phyloP scores from a whole-genome alignment of 2,329 filamentous ascomycete species.

The Diaporthe sp. region DNA sequence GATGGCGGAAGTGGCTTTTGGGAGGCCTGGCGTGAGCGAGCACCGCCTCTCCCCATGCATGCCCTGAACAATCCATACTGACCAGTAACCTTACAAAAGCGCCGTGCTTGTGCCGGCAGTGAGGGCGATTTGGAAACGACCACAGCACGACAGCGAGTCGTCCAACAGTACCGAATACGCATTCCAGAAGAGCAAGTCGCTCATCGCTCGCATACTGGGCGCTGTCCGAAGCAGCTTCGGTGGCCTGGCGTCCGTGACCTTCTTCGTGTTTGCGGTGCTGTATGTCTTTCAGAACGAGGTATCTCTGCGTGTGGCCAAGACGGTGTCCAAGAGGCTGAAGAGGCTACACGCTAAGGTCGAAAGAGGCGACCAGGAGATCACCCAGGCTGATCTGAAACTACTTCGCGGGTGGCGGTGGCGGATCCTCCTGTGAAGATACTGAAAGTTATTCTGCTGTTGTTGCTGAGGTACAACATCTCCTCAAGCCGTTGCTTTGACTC shows the following conservation, averaged over 20 bases:
- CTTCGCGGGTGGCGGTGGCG: slow-evolving; percentile 71
- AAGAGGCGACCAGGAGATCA: slow-evolving; percentile 59
- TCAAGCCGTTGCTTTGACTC: background rate
- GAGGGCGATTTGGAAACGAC: slow-evolving; percentile 65
- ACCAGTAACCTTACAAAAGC: slow-evolving; percentile 50
- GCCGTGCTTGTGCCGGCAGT: slow-evolving; percentile 67
- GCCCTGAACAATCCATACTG: background rate
- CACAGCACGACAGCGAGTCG: slow-evolving; percentile 53
- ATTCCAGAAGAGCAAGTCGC: slow-evolving; percentile 64
- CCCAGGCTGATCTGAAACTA: slow-evolving; percentile 63
- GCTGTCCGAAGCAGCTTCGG: slow-evolving; percentile 58
- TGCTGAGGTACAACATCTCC: too few species aligned
- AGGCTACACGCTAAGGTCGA: slow-evolving; percentile 63
- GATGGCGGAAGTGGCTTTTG: slow-evolving; percentile 68
- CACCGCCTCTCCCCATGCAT: too few species aligned
- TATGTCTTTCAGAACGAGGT: slow-evolving; percentile 74
- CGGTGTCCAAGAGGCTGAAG: slow-evolving; percentile 64
- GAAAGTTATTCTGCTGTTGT: background rate
- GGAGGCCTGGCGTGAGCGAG: slow-evolving; percentile 65
- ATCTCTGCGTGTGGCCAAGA: slow-evolving; percentile 66
- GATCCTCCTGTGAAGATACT: slow-evolving; percentile 58
- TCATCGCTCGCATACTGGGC: slow-evolving; percentile 64
- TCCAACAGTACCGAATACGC: slow-evolving; percentile 71
- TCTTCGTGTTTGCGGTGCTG: slow-evolving; percentile 69
- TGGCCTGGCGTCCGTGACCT: slow-evolving; percentile 63